These are phyloP conservation scores for Trichoderma afroharzianum DNA, from an alignment of 2,329 filamentous ascomycete species.

Conservation along the genomic window DNA sequence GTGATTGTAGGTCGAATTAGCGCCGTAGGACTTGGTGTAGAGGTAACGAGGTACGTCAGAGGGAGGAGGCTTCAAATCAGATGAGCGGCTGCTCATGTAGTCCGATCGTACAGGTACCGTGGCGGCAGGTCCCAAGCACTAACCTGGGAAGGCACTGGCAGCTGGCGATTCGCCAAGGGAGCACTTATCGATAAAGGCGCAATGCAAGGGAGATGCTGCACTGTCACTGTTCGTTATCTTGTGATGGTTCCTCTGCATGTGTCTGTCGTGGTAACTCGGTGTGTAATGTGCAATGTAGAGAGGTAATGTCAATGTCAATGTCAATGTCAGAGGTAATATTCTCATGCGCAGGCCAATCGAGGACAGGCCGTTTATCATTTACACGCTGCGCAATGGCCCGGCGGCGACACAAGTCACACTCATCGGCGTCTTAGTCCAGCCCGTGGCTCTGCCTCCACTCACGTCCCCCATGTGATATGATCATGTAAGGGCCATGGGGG, in stretches of 20 bases:
- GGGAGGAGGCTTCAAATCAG: background rate
- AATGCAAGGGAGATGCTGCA: background rate
- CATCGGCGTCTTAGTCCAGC: background rate
- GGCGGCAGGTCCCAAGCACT: background rate
- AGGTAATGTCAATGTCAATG: background rate
- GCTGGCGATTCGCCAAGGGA: background rate
- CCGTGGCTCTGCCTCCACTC: slow-evolving; percentile 5
- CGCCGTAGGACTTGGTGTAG: background rate
- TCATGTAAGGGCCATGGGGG: background rate
- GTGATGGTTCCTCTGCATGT: background rate
- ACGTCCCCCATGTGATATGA: slow-evolving; percentile 8
- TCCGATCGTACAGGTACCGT: background rate
- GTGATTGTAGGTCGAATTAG: background rate
- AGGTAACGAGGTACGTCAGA: background rate
- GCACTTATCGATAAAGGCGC: slow-evolving; percentile 11
- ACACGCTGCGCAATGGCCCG: background rate
- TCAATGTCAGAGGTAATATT: background rate
- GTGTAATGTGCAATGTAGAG: background rate
- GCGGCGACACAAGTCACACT: slow-evolving; percentile 8
- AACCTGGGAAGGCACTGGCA: background rate
- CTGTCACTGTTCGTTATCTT: background rate
- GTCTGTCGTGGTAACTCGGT: background rate
- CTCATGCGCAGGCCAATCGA: background rate
- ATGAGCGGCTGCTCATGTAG: background rate
- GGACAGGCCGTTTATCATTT: background rate